Conservation (phyloP, 805 yeast genomes). For the Cyberlindnera saturnus region DNA sequence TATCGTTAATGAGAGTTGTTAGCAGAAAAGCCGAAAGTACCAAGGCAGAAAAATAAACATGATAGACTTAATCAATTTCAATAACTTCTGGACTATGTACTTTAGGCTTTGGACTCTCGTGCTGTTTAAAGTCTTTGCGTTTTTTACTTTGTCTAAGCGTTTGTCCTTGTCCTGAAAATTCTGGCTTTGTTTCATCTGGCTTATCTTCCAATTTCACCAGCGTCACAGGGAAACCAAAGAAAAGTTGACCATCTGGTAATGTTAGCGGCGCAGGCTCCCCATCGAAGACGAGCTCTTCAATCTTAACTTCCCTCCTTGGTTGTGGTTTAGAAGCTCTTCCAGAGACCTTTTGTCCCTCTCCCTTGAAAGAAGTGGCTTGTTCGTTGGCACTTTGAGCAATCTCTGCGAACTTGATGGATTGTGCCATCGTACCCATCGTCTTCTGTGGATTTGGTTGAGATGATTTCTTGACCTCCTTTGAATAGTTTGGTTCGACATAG, state of each 20-base stretch:
- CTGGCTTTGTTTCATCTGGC: slow-evolving; percentile 13
- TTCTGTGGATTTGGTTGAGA: slow-evolving; percentile 14
- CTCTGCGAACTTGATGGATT: slow-evolving; percentile 57
- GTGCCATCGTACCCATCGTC: slow-evolving; percentile 72
- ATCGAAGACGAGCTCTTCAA: slow-evolving; percentile 42
- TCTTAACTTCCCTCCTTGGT: slow-evolving; percentile 18
- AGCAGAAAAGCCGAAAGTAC: slow-evolving; percentile 12
- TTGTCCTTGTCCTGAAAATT: slow-evolving; percentile 67
- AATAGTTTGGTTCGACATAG: slow-evolving; percentile 83
- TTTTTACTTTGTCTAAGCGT: slow-evolving; percentile 66
- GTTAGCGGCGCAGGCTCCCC: slow-evolving; percentile 68
- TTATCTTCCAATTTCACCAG: slow-evolving; percentile 36
- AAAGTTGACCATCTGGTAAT: slow-evolving; percentile 80
- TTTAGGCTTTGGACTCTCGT: slow-evolving; percentile 54
- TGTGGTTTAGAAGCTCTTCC: slow-evolving; percentile 40
- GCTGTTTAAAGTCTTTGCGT: slow-evolving; percentile 53
- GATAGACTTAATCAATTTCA: slow-evolving; percentile 49
- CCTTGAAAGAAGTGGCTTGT: slow-evolving; percentile 35
- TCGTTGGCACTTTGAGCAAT: slow-evolving; percentile 40
- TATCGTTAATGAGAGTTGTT: slow-evolving; percentile 32
- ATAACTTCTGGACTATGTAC: slow-evolving; percentile 73
- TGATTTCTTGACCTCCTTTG: slow-evolving; percentile 13
- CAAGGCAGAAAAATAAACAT: not conserved
- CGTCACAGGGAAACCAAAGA: slow-evolving; percentile 83
- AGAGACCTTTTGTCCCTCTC: slow-evolving; percentile 66